Evolutionary conservation across 208 protist species (phyloP), one percentile per base, ranked within the genome.

Genomic region (Borovskyia barvae): DNA sequence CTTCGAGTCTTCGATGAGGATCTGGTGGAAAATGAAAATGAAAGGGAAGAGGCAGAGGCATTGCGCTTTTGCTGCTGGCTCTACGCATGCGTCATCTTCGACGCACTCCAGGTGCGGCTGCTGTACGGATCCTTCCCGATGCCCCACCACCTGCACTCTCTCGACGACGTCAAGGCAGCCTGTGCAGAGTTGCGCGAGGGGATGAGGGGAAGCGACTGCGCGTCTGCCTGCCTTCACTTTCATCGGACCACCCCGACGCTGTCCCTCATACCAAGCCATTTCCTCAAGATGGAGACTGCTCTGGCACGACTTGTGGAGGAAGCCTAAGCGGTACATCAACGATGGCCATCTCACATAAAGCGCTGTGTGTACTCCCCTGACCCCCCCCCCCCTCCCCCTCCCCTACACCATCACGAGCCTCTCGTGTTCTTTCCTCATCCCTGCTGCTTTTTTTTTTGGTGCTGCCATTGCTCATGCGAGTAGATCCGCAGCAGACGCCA

Each of bases 31-130:
- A n/a, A n/a, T n/a, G n/a, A n/a, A n/a, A n/a, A n/a, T n/a, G n/a
- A n/a, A n/a, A n/a, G n/a, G n/a, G 52, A n/a, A 8, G 52, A 43
- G 52, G 14, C 33, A 2, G 55, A 50, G 47, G 30, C 35, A 15
- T 12, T 55, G 15, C 64, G 55, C 39, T 29, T 56, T 19, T 26
- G 48, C 48, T 71, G 64, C 35, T 71, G 64, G 64, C 41, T 63
- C n/a, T 71, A 62, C 55, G 48, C 55, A 5, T 47, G 64, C 37
- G 22, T 14, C 8, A n/a, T 71, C 35, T 52, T 71, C 14, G 64
- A 28, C 5, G 24, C 64, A 5, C 14, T 64, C 15, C 64, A 58
- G n/a, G 5, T 71, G 39, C 64, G 64, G 17, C 48, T 71, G 17
- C 35, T 43, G 12, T 41, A 59, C 17, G 55, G 59, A 15, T 24